phyloP scores from a whole-genome alignment of 2,329 filamentous ascomycete genomes.

The Alternaria brassicicola region DNA sequence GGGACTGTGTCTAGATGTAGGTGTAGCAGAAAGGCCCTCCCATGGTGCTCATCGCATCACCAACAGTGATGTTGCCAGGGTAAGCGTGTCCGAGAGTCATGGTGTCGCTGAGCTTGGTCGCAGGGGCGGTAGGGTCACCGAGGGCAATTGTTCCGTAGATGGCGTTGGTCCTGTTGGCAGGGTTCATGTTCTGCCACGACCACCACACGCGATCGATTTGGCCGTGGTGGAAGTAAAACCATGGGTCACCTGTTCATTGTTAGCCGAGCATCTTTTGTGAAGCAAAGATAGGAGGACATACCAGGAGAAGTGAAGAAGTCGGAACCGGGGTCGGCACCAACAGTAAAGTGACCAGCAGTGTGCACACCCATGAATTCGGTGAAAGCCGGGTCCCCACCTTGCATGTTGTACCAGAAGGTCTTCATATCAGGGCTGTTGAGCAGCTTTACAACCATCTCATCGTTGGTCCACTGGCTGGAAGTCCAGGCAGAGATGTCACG shows the following conservation, averaged over 20 bases:
- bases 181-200: slow-evolving; percentile 57
- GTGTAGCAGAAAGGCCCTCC: slow-evolving; percentile 57
- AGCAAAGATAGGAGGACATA: not conserved
- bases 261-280: slow-evolving; percentile 29
- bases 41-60: slow-evolving; percentile 52
- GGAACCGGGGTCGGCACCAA: slow-evolving; percentile 52
- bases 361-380: slow-evolving; percentile 49
- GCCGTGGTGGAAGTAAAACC: slow-evolving; percentile 55
- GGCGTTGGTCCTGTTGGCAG: slow-evolving; percentile 44
- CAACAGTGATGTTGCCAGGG: slow-evolving; percentile 43
- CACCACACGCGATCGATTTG: slow-evolving; percentile 57
- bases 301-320: slow-evolving; percentile 54
- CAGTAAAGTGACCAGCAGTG: slow-evolving; percentile 53
- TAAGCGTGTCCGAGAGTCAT: slow-evolving; percentile 50
- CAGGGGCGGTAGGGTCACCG: slow-evolving; percentile 51
- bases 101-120: slow-evolving; percentile 54
- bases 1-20: slow-evolving; percentile 39
- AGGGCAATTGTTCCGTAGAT: slow-evolving; percentile 54
- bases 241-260: slow-evolving; percentile 31
- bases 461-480: slow-evolving; percentile 36
- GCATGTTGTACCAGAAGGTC: slow-evolving; percentile 50
- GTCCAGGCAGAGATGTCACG: slow-evolving; percentile 44
- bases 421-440: slow-evolving; percentile 40
- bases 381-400: slow-evolving; percentile 39
- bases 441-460: slow-evolving; percentile 32